A percentile compares a stretch with the other conserved stretches of the same genome.
These are phyloP conservation scores for Pyricularia grisea DNA, from an alignment of 2,329 filamentous ascomycete genomes.

Conservation along the genomic window DNA sequence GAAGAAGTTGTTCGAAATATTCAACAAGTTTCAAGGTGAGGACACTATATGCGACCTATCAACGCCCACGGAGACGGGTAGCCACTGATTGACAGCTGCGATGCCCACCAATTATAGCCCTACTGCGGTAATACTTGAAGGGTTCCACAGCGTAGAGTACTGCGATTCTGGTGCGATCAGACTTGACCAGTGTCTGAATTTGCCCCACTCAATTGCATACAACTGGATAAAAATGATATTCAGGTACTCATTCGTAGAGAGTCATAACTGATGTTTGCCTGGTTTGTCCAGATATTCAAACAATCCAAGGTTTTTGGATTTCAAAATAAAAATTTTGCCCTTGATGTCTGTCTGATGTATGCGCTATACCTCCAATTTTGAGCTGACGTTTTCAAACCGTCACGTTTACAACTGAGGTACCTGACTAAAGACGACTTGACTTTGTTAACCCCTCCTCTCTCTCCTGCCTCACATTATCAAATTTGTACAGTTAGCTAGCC, in stretches of 20 bases:
- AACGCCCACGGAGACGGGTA: background rate
- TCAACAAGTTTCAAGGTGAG: background rate
- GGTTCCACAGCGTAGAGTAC: background rate
- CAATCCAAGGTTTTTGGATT: background rate
- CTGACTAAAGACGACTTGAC: background rate
- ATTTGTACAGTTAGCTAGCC: background rate
- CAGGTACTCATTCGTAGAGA: background rate
- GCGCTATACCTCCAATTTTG: background rate
- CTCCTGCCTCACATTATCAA: background rate
- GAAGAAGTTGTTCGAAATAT: background rate
- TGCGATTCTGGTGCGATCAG: background rate
- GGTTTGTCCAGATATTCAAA: background rate
- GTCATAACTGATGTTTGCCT: background rate
- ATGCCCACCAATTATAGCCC: background rate
- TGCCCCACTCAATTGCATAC: background rate
- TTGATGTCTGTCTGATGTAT: background rate
- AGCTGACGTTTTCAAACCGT: background rate
- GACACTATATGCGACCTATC: too few species aligned
- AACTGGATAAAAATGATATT: background rate
- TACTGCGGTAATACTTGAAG: background rate
- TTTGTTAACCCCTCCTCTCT: background rate
- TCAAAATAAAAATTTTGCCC: background rate
- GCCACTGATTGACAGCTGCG: background rate
- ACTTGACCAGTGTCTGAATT: background rate
- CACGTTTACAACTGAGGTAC: background rate